phyloP scores from a whole-genome alignment of 164 flowering plant genomes.

The Kalanchoe fedtschenkoi region DNA sequence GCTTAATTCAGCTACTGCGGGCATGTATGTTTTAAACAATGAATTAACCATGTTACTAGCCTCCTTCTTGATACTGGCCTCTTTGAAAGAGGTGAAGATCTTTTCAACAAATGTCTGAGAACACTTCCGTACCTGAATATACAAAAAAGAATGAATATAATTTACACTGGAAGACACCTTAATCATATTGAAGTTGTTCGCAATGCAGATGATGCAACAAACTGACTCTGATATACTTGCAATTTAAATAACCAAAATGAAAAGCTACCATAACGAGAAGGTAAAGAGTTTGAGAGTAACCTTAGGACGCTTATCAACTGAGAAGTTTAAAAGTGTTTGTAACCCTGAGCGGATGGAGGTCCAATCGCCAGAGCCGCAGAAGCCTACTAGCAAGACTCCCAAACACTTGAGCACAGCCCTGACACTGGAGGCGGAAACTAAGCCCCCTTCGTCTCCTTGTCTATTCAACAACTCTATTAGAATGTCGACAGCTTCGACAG shows the following conservation, averaged over 20 bases:
- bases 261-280: not conserved
- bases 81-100: slow-evolving; percentile 37
- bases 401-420: slow-evolving; percentile 61
- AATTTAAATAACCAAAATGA: not conserved
- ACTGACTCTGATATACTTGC: not conserved
- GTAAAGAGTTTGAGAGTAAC: slow-evolving; percentile 18
- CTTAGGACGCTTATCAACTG: slow-evolving; percentile 85
- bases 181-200: not conserved
- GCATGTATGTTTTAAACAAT: slow-evolving; percentile 32
- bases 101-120: slow-evolving; percentile 56
- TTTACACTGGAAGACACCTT: not conserved
- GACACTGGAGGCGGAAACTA: slow-evolving; percentile 31
- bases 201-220: not conserved
- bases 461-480: slow-evolving; percentile 24
- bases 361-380: slow-evolving; percentile 69
- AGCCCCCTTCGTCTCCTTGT: slow-evolving; percentile 11
- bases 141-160: not conserved
- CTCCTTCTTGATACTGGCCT: slow-evolving; percentile 26
- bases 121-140: slow-evolving; percentile 63
- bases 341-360: slow-evolving; percentile 31
- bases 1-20: slow-evolving; percentile 29
- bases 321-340: slow-evolving; percentile 38
- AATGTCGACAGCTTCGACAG: slow-evolving; percentile 45
- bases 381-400: slow-evolving; percentile 38
- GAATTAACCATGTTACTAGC: slow-evolving; percentile 46